These are phyloP conservation scores for Mycena olivaceomarginata DNA, from an alignment of 768 basidiomycete species.

Conservation along the genomic window DNA sequence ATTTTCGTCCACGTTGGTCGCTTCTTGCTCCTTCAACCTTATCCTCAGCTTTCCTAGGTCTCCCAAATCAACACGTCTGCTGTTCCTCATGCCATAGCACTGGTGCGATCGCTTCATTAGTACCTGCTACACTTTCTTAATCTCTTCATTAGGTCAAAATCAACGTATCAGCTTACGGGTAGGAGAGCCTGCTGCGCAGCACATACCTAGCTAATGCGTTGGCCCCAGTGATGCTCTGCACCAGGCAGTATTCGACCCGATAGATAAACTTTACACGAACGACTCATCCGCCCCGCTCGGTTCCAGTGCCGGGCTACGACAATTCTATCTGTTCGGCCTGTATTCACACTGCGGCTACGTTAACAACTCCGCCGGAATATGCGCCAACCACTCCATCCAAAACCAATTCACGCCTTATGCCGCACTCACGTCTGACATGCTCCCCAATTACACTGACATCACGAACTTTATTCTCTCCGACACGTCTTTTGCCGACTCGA, in stretches of 20 bases:
- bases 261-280: slow-evolving; percentile 78
- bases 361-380: slow-evolving; percentile 74
- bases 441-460: slow-evolving; percentile 73
- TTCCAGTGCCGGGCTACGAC: slow-evolving; percentile 75
- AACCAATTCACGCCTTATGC: slow-evolving; percentile 79
- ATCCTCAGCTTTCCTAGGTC: slow-evolving; percentile 68
- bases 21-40: slow-evolving; percentile 30
- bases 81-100: slow-evolving; percentile 82
- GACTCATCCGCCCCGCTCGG: slow-evolving; percentile 80
- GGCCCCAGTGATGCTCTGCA: slow-evolving; percentile 69
- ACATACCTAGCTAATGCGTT: slow-evolving; percentile 7
- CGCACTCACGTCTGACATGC: slow-evolving; percentile 81
- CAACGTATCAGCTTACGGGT: slow-evolving; percentile 86
- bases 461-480: slow-evolving; percentile 71
- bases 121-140: slow-evolving; percentile 29
- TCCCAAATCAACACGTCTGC: slow-evolving; percentile 88
- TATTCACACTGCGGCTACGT: slow-evolving; percentile 89
- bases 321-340: slow-evolving; percentile 86
- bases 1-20: slow-evolving; percentile 88
- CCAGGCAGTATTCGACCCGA: slow-evolving; percentile 72
- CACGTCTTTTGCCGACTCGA: slow-evolving; percentile 75
- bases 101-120: slow-evolving; percentile 70
- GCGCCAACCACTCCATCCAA: slow-evolving; percentile 77
- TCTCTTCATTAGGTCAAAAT: slow-evolving; percentile 71
- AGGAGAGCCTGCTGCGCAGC: slow-evolving; percentile 47